Conservation (phyloP, 345 rosid species). For the Tarenaya hassleriana region DNA sequence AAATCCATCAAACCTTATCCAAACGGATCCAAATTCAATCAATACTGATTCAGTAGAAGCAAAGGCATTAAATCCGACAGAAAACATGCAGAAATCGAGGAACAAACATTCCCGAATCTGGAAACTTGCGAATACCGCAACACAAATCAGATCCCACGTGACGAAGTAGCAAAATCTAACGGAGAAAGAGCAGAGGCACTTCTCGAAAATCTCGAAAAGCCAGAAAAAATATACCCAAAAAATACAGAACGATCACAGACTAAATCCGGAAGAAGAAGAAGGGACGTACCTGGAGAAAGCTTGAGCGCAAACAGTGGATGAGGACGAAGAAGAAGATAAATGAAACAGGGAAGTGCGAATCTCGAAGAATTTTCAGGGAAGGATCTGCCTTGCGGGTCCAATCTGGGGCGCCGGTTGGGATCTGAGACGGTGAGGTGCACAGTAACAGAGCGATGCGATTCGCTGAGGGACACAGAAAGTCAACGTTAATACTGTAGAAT, state of each 20-base stretch:
- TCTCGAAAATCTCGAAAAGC: not conserved
- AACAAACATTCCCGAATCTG: conserved; percentile 16
- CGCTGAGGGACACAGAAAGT: not conserved
- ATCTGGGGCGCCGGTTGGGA: not conserved
- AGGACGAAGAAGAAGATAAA: conserved; percentile 18
- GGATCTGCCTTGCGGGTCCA: conserved; percentile 21
- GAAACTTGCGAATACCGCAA: conserved; percentile 25
- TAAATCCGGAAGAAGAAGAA: conserved; percentile 1
- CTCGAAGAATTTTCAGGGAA: conserved; percentile 17
- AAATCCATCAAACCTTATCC: not conserved
- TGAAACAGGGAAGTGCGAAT: conserved; percentile 28
- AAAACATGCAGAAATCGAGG: conserved; percentile 4
- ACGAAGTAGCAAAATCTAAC: conserved; percentile 5
- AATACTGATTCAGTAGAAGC: not conserved
- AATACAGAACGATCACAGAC: too few species aligned
- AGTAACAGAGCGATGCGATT: conserved; percentile 8
- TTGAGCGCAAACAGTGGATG: not conserved
- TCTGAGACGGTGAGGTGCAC: conserved; percentile 9
- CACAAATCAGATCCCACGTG: conserved; percentile 29
- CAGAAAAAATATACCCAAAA: too few species aligned
- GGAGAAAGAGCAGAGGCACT: conserved; percentile 15
- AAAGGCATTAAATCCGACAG: conserved; percentile 14
- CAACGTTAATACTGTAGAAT: not conserved
- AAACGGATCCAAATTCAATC: conserved; percentile 8
- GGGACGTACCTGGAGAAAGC: conserved; percentile 24